A percentile compares a stretch with the other conserved stretches of the same genome.
Conservation (phyloP, 345 rosid genomes). For the Eucalyptus sp. region DNA sequence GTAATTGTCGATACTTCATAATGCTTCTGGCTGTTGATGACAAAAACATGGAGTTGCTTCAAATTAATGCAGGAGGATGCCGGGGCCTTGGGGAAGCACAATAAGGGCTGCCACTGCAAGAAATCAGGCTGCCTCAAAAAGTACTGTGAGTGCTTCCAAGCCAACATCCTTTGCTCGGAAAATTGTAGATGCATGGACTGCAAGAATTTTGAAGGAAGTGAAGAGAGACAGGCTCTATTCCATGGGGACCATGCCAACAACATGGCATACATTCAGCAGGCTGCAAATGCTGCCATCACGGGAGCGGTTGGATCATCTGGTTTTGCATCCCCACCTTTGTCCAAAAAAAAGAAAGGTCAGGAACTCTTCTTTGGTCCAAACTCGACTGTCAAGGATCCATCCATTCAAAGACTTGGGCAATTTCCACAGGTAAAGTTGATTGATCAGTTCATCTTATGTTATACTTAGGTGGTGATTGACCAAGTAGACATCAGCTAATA, state of each 20-base stretch:
- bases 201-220: conserved; percentile 96
- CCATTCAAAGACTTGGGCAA: conserved; percentile 47
- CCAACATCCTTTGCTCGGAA: conserved; percentile 93
- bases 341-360: conserved; percentile 80
- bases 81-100: conserved; percentile 84
- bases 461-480: not conserved
- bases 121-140: conserved; percentile 97
- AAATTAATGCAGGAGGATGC: conserved; percentile 56
- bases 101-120: conserved; percentile 99
- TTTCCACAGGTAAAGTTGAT: conserved; percentile 54
- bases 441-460: not conserved
- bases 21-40: not conserved
- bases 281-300: conserved; percentile 97
- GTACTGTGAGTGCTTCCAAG: conserved; percentile 98
- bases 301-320: conserved; percentile 98
- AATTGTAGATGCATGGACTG: conserved; percentile 97
- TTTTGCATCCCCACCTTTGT: conserved; percentile 59
- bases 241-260: conserved; percentile 85
- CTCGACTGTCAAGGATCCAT: conserved; percentile 38
- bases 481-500: not conserved
- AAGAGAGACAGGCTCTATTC: conserved; percentile 90
- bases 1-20: not conserved
- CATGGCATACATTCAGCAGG: conserved; percentile 87
- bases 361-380: conserved; percentile 52
- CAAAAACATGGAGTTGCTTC: not conserved